Evolutionary conservation across 306 rosid species (phyloP).

Genomic region (Pyrus betulifolia): DNA sequence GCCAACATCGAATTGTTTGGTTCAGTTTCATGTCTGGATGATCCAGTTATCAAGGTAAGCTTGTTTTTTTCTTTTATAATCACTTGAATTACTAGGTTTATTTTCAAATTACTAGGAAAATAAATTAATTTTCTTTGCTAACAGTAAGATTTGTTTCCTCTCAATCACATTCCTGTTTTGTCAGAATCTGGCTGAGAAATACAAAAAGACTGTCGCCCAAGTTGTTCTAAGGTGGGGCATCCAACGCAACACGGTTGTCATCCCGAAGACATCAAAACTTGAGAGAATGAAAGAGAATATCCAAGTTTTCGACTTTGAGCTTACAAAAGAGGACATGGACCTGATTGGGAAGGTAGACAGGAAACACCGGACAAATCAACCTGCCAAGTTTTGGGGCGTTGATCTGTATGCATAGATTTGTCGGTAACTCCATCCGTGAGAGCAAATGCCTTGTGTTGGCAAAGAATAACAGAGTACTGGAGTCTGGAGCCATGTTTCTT

Average conservation of each 20-base stretch:
- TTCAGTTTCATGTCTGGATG: conserved; percentile 67
- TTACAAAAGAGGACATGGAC: conserved; percentile 58
- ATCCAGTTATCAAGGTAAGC: conserved; percentile 67
- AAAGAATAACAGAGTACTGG: not conserved
- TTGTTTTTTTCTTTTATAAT: not conserved
- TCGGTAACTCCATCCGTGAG: too few species aligned
- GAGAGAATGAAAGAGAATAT: conserved; percentile 81
- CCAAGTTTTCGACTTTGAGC: conserved; percentile 59
- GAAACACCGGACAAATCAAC: conserved; percentile 62
- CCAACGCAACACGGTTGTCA: conserved; percentile 59
- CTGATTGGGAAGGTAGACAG: conserved; percentile 48
- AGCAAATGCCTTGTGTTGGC: not conserved
- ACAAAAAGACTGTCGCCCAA: conserved; percentile 63
- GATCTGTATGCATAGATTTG: conserved; percentile 57
- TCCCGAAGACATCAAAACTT: conserved; percentile 73
- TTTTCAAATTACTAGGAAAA: not conserved
- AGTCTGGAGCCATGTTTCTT: not conserved
- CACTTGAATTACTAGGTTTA: not conserved
- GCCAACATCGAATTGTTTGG: conserved; percentile 82
- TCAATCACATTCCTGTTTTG: not conserved
- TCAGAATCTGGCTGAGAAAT: conserved; percentile 67
- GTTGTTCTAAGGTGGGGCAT: conserved; percentile 79
- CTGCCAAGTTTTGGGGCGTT: conserved; percentile 76
- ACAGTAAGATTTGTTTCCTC: not conserved
- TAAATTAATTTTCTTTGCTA: not conserved